phyloP scores from a whole-genome alignment of 768 basidiomycete species.

The Lanmaoa rubissima region DNA sequence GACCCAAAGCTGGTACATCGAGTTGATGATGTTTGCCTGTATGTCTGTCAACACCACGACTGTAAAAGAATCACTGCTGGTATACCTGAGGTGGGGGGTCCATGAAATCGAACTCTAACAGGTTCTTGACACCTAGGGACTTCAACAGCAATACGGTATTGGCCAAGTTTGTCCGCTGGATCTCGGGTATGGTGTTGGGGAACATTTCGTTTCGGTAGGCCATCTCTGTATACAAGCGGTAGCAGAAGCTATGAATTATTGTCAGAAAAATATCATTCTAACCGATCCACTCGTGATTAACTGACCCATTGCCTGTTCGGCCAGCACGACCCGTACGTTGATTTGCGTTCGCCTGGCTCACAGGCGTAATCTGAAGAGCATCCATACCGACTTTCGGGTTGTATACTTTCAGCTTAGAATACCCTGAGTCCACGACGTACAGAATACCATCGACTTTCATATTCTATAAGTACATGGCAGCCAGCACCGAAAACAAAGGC shows the following conservation, averaged over 20 bases:
- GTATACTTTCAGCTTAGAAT: constrained; percentile 97
- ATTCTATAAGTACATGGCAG: constrained; percentile 2
- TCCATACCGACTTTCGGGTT: constrained; percentile 99
- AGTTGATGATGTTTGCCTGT: constrained; percentile 95
- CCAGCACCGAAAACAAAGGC: neutral
- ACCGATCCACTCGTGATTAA: constrained; percentile 5
- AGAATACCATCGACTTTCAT: constrained; percentile 89
- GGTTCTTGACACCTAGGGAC: constrained; percentile 93
- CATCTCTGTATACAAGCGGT: constrained; percentile 96
- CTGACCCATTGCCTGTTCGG: constrained; percentile 91
- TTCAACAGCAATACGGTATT: constrained; percentile 95
- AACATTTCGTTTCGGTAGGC: constrained; percentile 96
- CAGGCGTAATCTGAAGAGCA: constrained; percentile 96
- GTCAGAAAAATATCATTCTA: constrained; percentile 1
- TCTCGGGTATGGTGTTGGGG: constrained; percentile 94
- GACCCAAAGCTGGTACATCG: constrained; percentile 99
- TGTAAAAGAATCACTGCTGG: neutral
- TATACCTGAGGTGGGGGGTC: constrained; percentile 97
- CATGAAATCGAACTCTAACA: constrained; percentile 99
- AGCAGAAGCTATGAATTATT: constrained; percentile 69
- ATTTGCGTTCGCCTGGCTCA: constrained; percentile 97
- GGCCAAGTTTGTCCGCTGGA: constrained; percentile 95
- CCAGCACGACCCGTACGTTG: constrained; percentile 97
- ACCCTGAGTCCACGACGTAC: constrained; percentile 95
- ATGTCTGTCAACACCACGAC: neutral